These are phyloP conservation scores for Macrolepiota fuliginosa DNA, from an alignment of 768 basidiomycete genomes.

Conservation along the genomic window DNA sequence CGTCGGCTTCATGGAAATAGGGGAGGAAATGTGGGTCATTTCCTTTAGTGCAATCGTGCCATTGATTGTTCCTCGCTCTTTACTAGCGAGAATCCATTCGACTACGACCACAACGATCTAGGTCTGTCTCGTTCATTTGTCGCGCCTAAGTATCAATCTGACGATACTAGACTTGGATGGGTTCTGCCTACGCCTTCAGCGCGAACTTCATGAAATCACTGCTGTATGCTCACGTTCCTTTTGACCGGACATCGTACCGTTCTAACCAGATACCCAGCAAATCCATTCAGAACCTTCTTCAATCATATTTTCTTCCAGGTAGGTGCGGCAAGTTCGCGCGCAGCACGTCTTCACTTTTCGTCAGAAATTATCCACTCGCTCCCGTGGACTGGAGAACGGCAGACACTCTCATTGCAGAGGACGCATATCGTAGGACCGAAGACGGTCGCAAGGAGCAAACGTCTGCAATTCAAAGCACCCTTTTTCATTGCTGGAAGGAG, in stretches of 20 bases:
- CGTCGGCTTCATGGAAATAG: constrained; percentile 60
- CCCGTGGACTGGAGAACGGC: background rate
- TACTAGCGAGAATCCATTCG: background rate
- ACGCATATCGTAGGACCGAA: background rate
- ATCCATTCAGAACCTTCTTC: background rate
- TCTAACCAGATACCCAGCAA: background rate
- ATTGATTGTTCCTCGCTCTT: too few relatives aligned
- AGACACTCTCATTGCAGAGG: background rate
- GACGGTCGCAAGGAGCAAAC: too few relatives aligned
- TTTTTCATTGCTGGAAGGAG: background rate
- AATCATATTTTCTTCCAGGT: background rate
- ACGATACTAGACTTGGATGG: background rate
- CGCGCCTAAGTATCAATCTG: background rate
- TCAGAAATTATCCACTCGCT: background rate
- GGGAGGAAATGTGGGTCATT: constrained; percentile 51
- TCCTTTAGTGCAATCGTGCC: too few relatives aligned
- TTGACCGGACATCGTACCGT: background rate
- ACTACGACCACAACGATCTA: background rate
- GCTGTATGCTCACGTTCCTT: background rate
- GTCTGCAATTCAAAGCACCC: background rate
- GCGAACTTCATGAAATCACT: constrained; percentile 1
- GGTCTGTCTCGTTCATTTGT: background rate
- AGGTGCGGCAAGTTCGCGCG: background rate
- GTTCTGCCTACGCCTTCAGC: background rate
- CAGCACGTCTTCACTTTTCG: background rate